Base-by-base conservation (phyloP, 2,329 filamentous ascomycete species). In the Samsoniella hepiali region DNA sequence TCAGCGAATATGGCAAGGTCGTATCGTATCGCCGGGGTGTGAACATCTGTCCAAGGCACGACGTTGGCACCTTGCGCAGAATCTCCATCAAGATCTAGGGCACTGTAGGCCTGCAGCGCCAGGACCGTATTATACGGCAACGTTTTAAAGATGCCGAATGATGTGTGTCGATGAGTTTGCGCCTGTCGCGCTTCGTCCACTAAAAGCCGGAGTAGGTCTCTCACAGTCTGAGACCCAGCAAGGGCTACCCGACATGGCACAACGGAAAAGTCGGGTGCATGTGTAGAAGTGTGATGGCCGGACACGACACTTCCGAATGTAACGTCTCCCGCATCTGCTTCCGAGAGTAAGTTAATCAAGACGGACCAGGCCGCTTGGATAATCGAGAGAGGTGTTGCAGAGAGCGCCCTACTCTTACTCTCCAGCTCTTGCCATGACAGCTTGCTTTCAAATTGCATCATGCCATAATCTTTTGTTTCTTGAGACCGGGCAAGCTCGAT, bases 341-440 rank as follows among this genome's bases (percentile, higher is more conserved):
- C 73, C 17, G 71, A 72, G 62, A 75, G 75, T 31, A 69, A 61
- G 4, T 70, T 59, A 1, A 77, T 62, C n/a, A 77, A 65, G 7
- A 72, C 68, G 3, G 69, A 69, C 75, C 74, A 77, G 27, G 74
- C 70, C 15, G 74, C 74, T 55, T 77, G 75, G 9, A 76, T 67
- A 5, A 75, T 68, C 0, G 74, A 70, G 34, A 75, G 66, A 3
- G 74, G 74, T 2, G 74, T 73, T 0, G 68, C 68, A 75, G 62
- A 4, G 36, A 59, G 29, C 66, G 70, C 22, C 22, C 22, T 22
- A 47, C 68, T 68, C 47, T 59, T 63, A 17, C 57, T 59, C 27
- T 68, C 65, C 15, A 69, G 63, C 1, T 38, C 45, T 27, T 65
- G 42, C 58, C 63, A 66, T 2, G 36, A 36, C 10, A 69, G 57